A percentile compares a stretch with the other conserved stretches of the same genome.
Evolutionary conservation across 129 eudicot genomes (phyloP).

Genomic region (Kitagawia praeruptora): DNA sequence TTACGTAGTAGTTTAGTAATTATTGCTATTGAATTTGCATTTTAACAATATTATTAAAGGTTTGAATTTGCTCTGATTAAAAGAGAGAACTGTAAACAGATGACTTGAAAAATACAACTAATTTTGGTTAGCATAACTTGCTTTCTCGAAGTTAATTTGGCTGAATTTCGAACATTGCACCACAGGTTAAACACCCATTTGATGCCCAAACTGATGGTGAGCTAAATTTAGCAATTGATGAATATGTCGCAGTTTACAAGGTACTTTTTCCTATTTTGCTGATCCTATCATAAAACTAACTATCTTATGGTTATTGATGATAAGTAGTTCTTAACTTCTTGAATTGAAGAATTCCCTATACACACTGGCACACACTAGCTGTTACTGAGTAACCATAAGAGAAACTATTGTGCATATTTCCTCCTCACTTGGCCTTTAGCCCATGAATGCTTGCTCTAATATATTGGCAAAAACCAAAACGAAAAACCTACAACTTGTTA

Average conservation of each 20-base stretch:
- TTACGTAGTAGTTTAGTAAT: too few relatives aligned
- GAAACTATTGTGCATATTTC: neutral
- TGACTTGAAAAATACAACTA: neutral
- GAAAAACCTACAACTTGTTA: neutral
- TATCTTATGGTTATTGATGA: neutral
- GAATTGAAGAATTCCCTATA: neutral
- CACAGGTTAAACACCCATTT: slow-evolving; percentile 76
- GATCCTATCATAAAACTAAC: neutral
- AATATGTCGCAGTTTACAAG: slow-evolving; percentile 75
- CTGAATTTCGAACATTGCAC: slow-evolving; percentile 2
- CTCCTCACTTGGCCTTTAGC: neutral
- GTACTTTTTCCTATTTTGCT: slow-evolving; percentile 23
- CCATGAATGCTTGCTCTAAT: neutral
- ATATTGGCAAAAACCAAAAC: neutral
- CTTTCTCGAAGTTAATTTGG: neutral
- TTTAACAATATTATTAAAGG: neutral
- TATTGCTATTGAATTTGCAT: too few relatives aligned
- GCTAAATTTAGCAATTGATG: slow-evolving; percentile 62
- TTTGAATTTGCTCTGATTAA: neutral
- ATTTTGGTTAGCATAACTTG: neutral
- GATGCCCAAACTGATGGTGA: slow-evolving; percentile 93
- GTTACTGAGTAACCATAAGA: too few relatives aligned
- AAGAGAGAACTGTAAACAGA: neutral
- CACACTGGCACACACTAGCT: neutral
- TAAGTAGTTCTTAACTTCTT: neutral